phyloP scores from a whole-genome alignment of 83 land plant species.

The Picea engelmannii region DNA sequence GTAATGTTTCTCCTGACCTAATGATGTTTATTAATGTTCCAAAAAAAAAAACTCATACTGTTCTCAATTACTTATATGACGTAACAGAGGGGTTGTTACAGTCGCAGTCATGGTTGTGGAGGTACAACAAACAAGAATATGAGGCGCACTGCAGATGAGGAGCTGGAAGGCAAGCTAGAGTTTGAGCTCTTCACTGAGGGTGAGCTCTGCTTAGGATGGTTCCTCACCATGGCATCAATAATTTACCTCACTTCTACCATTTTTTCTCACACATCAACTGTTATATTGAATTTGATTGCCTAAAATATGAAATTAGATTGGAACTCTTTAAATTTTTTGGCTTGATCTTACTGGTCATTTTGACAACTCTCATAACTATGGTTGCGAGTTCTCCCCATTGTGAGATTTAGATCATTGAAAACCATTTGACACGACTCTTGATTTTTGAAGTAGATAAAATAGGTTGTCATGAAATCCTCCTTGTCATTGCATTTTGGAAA shows the following conservation, averaged over 20 bases:
- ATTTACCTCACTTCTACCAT: slow-evolving; percentile 14
- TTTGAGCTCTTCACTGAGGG: slow-evolving; percentile 88
- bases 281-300: no score
- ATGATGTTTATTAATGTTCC: no score
- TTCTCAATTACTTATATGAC: no score
- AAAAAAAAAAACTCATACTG: no score
- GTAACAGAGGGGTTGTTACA: no score
- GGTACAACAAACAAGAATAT: slow-evolving; percentile 40
- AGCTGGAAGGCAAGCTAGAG: slow-evolving; percentile 83
- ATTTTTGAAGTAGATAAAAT: no score
- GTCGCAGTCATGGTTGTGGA: slow-evolving; percentile 16
- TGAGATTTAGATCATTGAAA: neutral
- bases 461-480: neutral
- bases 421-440: neutral
- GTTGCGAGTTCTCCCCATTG: no score
- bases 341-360: no score
- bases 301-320: no score
- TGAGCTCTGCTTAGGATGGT: slow-evolving; percentile 95
- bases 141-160: slow-evolving; percentile 72
- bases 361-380: no score
- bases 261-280: neutral
- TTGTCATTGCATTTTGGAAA: neutral
- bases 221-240: slow-evolving; percentile 88
- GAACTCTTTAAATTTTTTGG: no score
- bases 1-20: no score